Percentiles rank a stretch among this genome's conserved stretches.
Conservation (phyloP, 306 rosid species). For the Rosa lucieae region DNA sequence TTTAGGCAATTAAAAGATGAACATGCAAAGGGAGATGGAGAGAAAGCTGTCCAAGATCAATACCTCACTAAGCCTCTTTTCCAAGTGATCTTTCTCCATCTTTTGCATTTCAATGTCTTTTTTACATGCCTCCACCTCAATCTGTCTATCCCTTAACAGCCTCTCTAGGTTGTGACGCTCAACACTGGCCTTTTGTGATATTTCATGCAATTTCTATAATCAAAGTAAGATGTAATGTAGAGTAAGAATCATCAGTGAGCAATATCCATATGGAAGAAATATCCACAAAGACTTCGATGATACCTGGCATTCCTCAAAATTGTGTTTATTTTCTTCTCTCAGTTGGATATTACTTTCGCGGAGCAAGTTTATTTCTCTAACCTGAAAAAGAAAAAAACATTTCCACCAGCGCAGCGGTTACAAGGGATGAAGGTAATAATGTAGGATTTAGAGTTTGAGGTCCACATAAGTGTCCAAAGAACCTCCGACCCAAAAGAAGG, state of each 20-base stretch:
- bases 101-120: slow-evolving; percentile 61
- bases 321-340: slow-evolving; percentile 97
- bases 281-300: not conserved
- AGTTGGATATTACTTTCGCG: slow-evolving; percentile 97
- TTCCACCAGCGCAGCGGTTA: slow-evolving; percentile 7
- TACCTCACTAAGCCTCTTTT: slow-evolving; percentile 78
- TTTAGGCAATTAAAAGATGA: not conserved
- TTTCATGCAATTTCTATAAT: slow-evolving; percentile 73
- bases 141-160: slow-evolving; percentile 54
- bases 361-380: slow-evolving; percentile 86
- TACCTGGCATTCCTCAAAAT: slow-evolving; percentile 98
- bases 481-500: not conserved
- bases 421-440: not conserved
- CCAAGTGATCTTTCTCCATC: slow-evolving; percentile 52
- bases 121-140: slow-evolving; percentile 57
- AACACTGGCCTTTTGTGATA: slow-evolving; percentile 55
- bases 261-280: not conserved
- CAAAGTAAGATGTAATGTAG: slow-evolving; percentile 1
- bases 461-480: not conserved
- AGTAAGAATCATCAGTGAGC: slow-evolving; percentile 7
- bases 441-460: not conserved
- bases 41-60: slow-evolving; percentile 20
- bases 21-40: not conserved
- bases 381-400: slow-evolving; percentile 42
- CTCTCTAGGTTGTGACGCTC: slow-evolving; percentile 59